Evolutionary conservation across 495 filamentous ascomycete species (phyloP).

Genomic region (Parathielavia hyrcaniae): DNA sequence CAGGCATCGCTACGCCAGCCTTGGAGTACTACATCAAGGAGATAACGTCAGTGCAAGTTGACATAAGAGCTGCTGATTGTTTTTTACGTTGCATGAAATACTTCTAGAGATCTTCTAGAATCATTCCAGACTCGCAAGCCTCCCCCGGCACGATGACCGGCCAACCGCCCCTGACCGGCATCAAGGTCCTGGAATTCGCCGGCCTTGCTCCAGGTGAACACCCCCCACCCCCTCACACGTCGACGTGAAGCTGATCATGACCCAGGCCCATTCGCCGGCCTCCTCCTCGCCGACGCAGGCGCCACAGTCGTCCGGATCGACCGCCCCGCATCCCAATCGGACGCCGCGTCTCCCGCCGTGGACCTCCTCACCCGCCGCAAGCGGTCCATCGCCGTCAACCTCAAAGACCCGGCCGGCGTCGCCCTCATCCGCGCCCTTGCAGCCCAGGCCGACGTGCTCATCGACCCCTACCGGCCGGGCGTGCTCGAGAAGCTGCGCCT

Average conservation of each 20-base stretch:
- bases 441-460: conserved; percentile 63
- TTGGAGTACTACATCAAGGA: too few species aligned
- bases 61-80: too few species aligned
- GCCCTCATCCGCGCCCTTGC: conserved; percentile 60
- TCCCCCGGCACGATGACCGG: conserved; percentile 34
- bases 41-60: too few species aligned
- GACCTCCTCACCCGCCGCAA: conserved; percentile 79
- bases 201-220: conserved; percentile 75
- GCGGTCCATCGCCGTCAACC: conserved; percentile 65
- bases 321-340: conserved; percentile 39
- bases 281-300: conserved; percentile 83
- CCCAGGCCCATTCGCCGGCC: conserved; percentile 77
- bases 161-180: conserved; percentile 61
- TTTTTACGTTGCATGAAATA: too few species aligned
- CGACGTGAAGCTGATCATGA: conserved; percentile 9
- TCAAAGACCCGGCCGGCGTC: conserved; percentile 59
- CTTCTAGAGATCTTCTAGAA: too few species aligned
- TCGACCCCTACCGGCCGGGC: conserved; percentile 89
- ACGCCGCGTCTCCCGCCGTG: conserved; percentile 39
- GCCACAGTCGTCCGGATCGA: conserved; percentile 85
- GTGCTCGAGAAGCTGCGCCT: conserved; percentile 80
- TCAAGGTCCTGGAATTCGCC: conserved; percentile 83
- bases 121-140: not conserved
- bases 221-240: not conserved
- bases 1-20: conserved; percentile 2